Evolutionary conservation across 257 asterid species (phyloP).

Genomic region (Craterostigma plantagineum): DNA sequence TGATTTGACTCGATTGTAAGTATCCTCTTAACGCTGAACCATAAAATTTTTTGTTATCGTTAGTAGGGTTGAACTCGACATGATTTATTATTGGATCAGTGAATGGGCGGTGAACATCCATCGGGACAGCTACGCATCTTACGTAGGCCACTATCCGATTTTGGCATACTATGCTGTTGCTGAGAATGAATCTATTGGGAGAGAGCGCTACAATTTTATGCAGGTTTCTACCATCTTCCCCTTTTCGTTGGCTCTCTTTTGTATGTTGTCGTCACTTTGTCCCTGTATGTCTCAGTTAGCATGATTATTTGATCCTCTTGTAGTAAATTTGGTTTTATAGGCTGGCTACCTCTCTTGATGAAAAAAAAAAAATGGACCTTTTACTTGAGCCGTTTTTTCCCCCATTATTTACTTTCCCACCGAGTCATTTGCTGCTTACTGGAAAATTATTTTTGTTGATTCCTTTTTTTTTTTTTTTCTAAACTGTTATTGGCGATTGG

Average conservation of each 20-base stretch:
- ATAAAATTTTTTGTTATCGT: neutral
- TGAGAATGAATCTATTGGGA: conserved; percentile 90
- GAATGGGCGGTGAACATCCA: conserved; percentile 98
- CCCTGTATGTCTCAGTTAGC: neutral
- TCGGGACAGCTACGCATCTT: conserved; percentile 84
- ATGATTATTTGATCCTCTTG: no score
- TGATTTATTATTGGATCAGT: conserved; percentile 17
- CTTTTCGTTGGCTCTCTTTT: neutral
- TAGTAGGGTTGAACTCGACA: neutral
- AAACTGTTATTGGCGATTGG: no score
- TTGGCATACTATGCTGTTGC: conserved; percentile 84
- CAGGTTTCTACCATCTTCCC: conserved; percentile 28
- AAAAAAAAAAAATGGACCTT: no score
- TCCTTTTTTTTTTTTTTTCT: no score
- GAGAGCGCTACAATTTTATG: conserved; percentile 97
- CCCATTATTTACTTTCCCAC: no score
- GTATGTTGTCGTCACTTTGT: neutral
- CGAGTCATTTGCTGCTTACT: no score
- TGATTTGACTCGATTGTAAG: conserved; percentile 45
- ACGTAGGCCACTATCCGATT: conserved; percentile 80
- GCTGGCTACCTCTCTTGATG: no score
- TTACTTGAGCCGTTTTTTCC: no score
- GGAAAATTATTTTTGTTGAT: no score
- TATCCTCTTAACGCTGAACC: neutral
- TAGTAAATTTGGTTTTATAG: no score